Conservation (phyloP, 2,329 filamentous ascomycete genomes). For the Alternaria viburni region DNA sequence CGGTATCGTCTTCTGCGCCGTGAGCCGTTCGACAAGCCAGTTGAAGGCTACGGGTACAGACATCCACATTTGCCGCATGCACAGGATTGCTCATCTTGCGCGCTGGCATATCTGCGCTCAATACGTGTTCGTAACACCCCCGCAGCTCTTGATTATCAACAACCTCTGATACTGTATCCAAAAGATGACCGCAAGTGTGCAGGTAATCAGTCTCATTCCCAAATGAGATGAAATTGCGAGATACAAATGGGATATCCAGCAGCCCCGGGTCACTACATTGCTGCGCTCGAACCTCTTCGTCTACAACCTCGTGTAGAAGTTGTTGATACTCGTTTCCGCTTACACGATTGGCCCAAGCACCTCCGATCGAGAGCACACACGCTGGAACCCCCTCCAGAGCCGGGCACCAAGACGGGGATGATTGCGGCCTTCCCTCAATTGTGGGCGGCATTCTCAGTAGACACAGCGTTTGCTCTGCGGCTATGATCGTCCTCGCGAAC, state of each 20-base stretch:
- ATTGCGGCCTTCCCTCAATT: background rate
- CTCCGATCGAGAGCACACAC: rapidly evolving
- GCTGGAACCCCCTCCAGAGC: background rate
- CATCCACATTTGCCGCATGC: background rate
- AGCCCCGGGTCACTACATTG: rapidly evolving
- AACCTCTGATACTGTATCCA: background rate
- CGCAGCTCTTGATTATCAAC: background rate
- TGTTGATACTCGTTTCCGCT: rapidly evolving
- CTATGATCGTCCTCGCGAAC: background rate
- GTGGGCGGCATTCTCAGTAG: background rate
- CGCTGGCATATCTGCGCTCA: rapidly evolving
- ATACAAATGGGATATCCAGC: rapidly evolving
- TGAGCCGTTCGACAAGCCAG: background rate
- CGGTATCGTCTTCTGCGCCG: rapidly evolving
- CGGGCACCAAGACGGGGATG: background rate
- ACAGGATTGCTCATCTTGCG: background rate
- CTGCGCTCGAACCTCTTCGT: background rate
- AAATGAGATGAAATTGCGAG: background rate
- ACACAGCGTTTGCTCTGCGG: background rate
- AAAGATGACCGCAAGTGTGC: background rate
- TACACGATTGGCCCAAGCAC: rapidly evolving
- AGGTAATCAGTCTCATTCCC: rapidly evolving
- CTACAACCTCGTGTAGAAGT: rapidly evolving
- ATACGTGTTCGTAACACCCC: no score
- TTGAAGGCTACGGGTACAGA: background rate